Evolutionary conservation across 495 filamentous ascomycete species (phyloP).

Genomic region (Cercophora sp.): DNA sequence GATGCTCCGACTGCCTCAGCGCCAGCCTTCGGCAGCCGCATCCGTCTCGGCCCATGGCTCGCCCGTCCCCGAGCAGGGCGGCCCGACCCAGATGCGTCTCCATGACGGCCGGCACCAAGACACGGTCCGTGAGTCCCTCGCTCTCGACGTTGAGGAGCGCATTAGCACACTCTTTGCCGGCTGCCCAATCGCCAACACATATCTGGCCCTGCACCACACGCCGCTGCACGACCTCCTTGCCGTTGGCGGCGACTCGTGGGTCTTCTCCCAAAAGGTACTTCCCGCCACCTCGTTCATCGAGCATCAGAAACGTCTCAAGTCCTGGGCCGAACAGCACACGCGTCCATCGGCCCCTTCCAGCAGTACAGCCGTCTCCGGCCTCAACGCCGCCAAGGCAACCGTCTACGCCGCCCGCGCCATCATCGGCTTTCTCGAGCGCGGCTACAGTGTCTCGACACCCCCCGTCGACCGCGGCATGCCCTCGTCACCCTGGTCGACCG

Average conservation of each 20-base stretch:
- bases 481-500: slow-evolving; percentile 21
- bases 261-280: slow-evolving; percentile 43
- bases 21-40: slow-evolving; percentile 8
- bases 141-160: slow-evolving; percentile 28
- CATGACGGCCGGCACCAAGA: slow-evolving; percentile 4
- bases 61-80: slow-evolving; percentile 21
- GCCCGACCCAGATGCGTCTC: slow-evolving; percentile 12
- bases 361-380: slow-evolving; percentile 10
- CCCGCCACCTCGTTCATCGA: slow-evolving; percentile 31
- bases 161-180: slow-evolving; percentile 35
- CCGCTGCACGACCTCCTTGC: slow-evolving; percentile 46
- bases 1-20: slow-evolving; percentile 36
- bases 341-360: not conserved
- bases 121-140: slow-evolving; percentile 5
- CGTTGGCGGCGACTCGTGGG: slow-evolving; percentile 46
- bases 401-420: slow-evolving; percentile 33
- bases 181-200: slow-evolving; percentile 40
- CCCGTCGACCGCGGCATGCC: not conserved
- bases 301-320: slow-evolving; percentile 34
- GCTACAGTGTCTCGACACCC: not conserved
- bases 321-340: slow-evolving; percentile 29
- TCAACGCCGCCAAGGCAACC: slow-evolving; percentile 23
- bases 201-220: slow-evolving; percentile 45
- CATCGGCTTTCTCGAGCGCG: slow-evolving; percentile 21
- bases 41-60: slow-evolving; percentile 24